Base-by-base conservation (phyloP, 768 basidiomycete species). In the Phylloporus arenicola region DNA sequence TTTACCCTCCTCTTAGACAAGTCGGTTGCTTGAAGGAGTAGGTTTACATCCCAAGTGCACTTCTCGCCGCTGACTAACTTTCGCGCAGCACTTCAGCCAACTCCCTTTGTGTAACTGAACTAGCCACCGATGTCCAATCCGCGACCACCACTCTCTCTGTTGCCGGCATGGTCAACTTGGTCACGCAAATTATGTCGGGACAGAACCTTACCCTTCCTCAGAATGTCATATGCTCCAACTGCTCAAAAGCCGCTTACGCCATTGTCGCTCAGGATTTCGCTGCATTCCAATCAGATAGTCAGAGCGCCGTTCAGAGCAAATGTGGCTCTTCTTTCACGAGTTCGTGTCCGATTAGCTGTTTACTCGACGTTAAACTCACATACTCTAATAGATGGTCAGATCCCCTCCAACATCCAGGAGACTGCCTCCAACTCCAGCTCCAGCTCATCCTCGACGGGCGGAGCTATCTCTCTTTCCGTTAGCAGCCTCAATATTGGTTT, bases 21-120 rank as follows among this genome's bases (percentile, higher is more conserved):
- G 59, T 83, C 8, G 62, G 68, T 10, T 91, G 88, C 63, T 67
- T 88, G 58, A 75, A 81, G 51, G 77, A 86, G 87, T 88, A 60
- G 54, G 82, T 75, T 12, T 22, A 20, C 20, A 5, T 41, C 42
- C 42, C 17, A 14, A 5, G 16, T 2, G 0, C 10, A 13, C 20
- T 13, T 25, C 4, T 22, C 6, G 11, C 31, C 6, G 1, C 37
- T 39, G 2, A 44, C 33, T 49, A 16, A 41, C 51, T 27, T 43
- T 52, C 13, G 25, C 35, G 43, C 54, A 70, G 70, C 54, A 68
- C 73, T 34, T 61, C 62, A 14, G 52, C 60, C 46, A 70, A 67
- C 61, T 63, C 75, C 31, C 69, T 83, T 51, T 90, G 88, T 61
- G 57, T 76, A 22, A 80, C 81, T 0, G 73, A 88, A 57, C 68